These are phyloP conservation scores for Sambucus nigra DNA, from an alignment of 129 eudicot genomes.

Conservation along the genomic window DNA sequence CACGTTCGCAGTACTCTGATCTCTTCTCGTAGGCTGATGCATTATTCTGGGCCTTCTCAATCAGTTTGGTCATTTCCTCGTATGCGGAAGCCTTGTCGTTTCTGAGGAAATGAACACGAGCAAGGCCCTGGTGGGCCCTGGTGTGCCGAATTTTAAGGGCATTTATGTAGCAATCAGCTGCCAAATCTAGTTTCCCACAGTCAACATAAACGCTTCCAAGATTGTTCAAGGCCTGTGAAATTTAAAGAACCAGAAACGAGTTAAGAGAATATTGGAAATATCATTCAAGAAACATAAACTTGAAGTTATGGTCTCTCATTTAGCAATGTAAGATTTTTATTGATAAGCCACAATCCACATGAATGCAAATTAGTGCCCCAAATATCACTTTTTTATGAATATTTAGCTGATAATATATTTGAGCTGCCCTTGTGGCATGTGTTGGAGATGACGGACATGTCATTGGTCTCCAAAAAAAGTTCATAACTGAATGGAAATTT, in stretches of 20 bases:
- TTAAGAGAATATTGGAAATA: constrained; percentile 1
- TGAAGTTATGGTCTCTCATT: no score
- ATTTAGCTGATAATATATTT: no score
- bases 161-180: constrained; percentile 93
- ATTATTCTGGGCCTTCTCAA: constrained; percentile 79
- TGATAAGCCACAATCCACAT: no score
- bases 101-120: constrained; percentile 88
- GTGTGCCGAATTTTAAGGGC: constrained; percentile 96
- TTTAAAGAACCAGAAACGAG: background rate
- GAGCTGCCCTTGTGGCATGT: no score
- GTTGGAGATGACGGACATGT: no score
- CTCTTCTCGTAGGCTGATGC: constrained; percentile 98
- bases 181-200: constrained; percentile 77
- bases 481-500: no score
- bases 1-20: constrained; percentile 95
- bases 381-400: no score
- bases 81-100: constrained; percentile 78
- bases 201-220: constrained; percentile 97
- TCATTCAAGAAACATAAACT: no score
- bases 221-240: constrained; percentile 81
- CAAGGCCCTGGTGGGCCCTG: constrained; percentile 97
- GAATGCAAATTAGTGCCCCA: no score
- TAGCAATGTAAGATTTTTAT: no score
- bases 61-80: constrained; percentile 87
- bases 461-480: no score